Base-by-base conservation (phyloP, 2,329 filamentous ascomycete genomes). In the Talaromyces funiculosus region DNA sequence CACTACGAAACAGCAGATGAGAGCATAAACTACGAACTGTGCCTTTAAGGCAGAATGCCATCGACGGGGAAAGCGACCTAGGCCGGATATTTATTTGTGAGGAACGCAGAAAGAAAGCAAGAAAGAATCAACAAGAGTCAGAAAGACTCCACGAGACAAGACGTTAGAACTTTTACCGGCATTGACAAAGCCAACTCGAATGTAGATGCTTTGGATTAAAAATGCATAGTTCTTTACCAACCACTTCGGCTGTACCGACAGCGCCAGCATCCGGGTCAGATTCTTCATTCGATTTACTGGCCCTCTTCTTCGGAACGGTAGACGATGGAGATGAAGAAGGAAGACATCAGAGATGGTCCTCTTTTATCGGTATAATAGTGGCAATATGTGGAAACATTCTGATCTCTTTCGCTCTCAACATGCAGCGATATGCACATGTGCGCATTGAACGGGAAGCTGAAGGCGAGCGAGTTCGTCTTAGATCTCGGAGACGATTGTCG, bases 331-430 rank as follows among this genome's bases (percentile, higher is more conserved):
- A 58, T 35, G 61, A 68, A 63, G 68, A 67, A 24, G 61, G 64
- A 10, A 49, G 47, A 40, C 61, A 60, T 12, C 63, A 64, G 16
- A 67, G 67, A 14, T 97, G 93, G 92, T 96, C 92, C 51, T 95
- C 92, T 26, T 80, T 97, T 58, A 97, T 99, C 71, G 94, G 94
- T 67, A 97, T 99, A 69, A 77, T 93, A 58, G 96, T 92, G 2
- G 92, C 94, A 55, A 95, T 99, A 69, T 83, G 89, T 56, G 94
- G 94, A 60, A 99, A 99, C 70, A 80, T 97, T 35, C 83, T 99
- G 57, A 97, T 99, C 66, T 96, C 93, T 0, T 86, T 99, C 64
- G 94, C 94, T 12, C 84, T 99, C 63, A 99, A 99, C 72, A 93
- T 95, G 54, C 94, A 99, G 76, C 86, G 94, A 65, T 97, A 97